Percentiles rank a stretch among this genome's conserved stretches.
These are phyloP conservation scores for Filobasidium uniguttulatum DNA, from an alignment of 1,284 basidiomycete species.

Conservation along the genomic window DNA sequence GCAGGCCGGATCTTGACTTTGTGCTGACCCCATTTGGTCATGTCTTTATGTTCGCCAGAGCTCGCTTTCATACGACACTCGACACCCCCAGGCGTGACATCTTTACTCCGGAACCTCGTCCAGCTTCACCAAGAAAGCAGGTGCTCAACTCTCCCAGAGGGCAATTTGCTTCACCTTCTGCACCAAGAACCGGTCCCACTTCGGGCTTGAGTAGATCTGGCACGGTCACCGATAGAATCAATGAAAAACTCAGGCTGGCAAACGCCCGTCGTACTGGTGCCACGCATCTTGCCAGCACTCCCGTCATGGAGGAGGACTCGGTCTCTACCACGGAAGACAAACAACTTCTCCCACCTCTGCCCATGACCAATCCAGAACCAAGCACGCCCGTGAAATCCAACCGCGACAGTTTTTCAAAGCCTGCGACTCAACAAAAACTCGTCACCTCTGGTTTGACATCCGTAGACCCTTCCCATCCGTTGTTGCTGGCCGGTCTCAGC, in stretches of 20 bases:
- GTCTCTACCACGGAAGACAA: background rate
- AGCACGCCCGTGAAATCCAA: too few relatives aligned
- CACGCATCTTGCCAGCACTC: background rate
- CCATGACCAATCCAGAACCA: background rate
- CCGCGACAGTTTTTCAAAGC: background rate
- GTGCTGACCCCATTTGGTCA: background rate
- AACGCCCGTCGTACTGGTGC: slow-evolving; percentile 15
- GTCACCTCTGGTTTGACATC: background rate
- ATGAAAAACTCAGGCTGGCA: slow-evolving; percentile 26
- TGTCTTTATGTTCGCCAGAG: background rate
- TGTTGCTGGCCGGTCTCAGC: slow-evolving; percentile 59
- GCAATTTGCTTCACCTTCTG: slow-evolving; percentile 18
- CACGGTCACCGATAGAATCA: slow-evolving; percentile 35
- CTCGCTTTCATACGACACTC: slow-evolving; percentile 22
- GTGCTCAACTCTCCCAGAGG: slow-evolving; percentile 4
- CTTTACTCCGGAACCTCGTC: slow-evolving; percentile 6
- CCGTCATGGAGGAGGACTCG: background rate
- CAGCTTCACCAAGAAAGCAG: slow-evolving; percentile 7
- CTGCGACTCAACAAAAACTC: background rate
- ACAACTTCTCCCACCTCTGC: background rate
- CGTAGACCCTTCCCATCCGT: slow-evolving; percentile 16
- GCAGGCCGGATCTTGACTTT: too few relatives aligned
- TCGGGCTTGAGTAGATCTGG: slow-evolving; percentile 17
- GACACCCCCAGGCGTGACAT: slow-evolving; percentile 51
- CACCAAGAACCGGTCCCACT: background rate